Evolutionary conservation across 2,329 filamentous ascomycete genomes (phyloP).

Genomic region (Clonostachys rosea): DNA sequence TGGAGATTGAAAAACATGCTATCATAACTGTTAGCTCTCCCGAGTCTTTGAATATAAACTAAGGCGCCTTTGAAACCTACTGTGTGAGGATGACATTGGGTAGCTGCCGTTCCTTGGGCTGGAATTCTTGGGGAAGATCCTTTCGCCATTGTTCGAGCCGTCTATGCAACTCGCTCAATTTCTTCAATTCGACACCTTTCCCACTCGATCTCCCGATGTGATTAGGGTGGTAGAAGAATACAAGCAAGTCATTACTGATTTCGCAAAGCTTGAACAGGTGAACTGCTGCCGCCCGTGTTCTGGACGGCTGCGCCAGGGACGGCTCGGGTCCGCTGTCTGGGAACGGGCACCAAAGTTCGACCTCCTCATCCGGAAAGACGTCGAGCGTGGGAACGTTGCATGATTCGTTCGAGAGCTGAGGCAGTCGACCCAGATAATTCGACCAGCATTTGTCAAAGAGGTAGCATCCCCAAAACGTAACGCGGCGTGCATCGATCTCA

Average conservation of each 20-base stretch:
- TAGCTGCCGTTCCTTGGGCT: conserved; percentile 83
- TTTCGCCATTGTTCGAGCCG: conserved; percentile 86
- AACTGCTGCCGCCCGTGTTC: conserved; percentile 76
- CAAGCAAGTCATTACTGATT: conserved; percentile 86
- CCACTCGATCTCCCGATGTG: conserved; percentile 59
- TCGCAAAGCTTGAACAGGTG: conserved; percentile 83
- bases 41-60: background rate
- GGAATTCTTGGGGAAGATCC: conserved; percentile 78
- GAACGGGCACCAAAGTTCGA: conserved; percentile 81
- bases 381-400: conserved; percentile 86
- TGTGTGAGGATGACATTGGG: conserved; percentile 78
- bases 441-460: conserved; percentile 99
- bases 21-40: conserved; percentile 7
- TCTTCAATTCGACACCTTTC: conserved; percentile 84
- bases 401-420: conserved; percentile 75
- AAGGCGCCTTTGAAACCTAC: conserved; percentile 50
- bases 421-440: conserved; percentile 88
- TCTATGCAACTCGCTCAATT: conserved; percentile 85
- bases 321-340: conserved; percentile 77
- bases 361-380: conserved; percentile 84
- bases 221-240: conserved; percentile 86
- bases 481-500: conserved; percentile 81
- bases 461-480: conserved; percentile 98
- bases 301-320: conserved; percentile 70
- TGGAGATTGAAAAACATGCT: conserved; percentile 98